Evolutionary conservation across 176 grass and related monocot genomes (phyloP).

Genomic region (Cenchrus fungigraminus): DNA sequence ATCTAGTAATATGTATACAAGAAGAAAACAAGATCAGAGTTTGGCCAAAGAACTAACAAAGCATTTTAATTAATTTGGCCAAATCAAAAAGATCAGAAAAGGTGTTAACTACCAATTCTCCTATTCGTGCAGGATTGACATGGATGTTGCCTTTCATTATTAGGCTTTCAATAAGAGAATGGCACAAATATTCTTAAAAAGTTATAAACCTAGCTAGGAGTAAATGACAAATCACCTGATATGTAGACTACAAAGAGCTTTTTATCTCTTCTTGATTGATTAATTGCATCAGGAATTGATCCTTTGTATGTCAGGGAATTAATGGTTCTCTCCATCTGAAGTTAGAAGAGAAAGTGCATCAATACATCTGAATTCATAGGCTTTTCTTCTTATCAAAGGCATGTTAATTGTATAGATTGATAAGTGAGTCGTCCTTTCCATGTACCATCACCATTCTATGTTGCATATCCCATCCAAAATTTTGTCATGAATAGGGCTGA

Average conservation of each 20-base stretch:
- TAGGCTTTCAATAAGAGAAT: slow-evolving; percentile 11
- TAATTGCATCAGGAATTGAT: slow-evolving; percentile 81
- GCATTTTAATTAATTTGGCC: background rate
- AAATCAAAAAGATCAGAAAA: background rate
- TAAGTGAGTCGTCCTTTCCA: background rate
- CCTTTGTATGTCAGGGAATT: slow-evolving; percentile 77
- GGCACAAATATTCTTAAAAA: background rate
- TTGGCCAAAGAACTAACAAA: background rate
- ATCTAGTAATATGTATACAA: background rate
- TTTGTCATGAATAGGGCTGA: background rate
- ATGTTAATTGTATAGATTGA: background rate
- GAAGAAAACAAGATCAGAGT: background rate
- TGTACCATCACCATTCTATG: background rate
- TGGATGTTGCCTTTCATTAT: slow-evolving; percentile 1
- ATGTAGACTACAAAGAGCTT: slow-evolving; percentile 97
- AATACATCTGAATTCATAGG: background rate
- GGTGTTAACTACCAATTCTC: background rate
- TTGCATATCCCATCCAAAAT: background rate
- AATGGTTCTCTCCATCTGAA: slow-evolving; percentile 72
- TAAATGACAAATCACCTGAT: slow-evolving; percentile 61
- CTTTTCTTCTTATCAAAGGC: background rate
- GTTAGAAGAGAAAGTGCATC: slow-evolving; percentile 30
- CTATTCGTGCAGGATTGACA: slow-evolving; percentile 2
- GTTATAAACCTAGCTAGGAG: slow-evolving; percentile 23
- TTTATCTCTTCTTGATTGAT: slow-evolving; percentile 75